phyloP scores from a whole-genome alignment of 768 basidiomycete genomes.

The Rhizopogon salebrosus region DNA sequence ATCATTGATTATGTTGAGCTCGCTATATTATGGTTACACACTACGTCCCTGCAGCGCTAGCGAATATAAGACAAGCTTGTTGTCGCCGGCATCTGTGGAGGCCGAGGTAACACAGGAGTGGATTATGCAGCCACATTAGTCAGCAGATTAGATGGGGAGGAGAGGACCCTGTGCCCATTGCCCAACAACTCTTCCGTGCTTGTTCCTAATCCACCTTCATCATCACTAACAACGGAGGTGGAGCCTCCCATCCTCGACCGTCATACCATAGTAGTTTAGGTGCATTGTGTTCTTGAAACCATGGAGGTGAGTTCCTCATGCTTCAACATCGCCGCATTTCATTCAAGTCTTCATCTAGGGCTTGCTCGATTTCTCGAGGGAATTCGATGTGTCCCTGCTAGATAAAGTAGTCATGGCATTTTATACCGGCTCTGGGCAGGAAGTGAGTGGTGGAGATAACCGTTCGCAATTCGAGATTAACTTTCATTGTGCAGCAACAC shows the following conservation, averaged over 20 bases:
- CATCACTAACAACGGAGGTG: conserved; percentile 8
- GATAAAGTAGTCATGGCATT: conserved; percentile 93
- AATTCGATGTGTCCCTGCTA: conserved; percentile 88
- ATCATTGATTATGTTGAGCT: background rate
- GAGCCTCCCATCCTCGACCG: conserved; percentile 3
- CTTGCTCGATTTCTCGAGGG: conserved; percentile 88
- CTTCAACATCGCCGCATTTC: conserved; percentile 1
- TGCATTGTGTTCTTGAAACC: conserved; percentile 8
- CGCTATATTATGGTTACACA: background rate
- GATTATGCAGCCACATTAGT: conserved; percentile 23
- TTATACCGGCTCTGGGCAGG: conserved; percentile 78
- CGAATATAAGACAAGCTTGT: too few relatives aligned
- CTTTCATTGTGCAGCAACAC: conserved; percentile 65
- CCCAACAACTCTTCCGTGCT: conserved; percentile 11
- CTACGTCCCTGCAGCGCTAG: background rate
- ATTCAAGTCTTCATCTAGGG: conserved; percentile 39
- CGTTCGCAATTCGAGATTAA: conserved; percentile 4
- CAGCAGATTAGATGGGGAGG: conserved; percentile 28
- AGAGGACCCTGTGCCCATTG: conserved; percentile 29
- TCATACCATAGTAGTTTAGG: conserved; percentile 4
- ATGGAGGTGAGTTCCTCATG: conserved; percentile 34
- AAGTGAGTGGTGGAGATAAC: conserved; percentile 44
- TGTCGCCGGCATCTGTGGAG: background rate
- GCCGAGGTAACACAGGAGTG: background rate
- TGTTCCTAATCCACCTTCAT: conserved; percentile 9